Percentiles rank a stretch among this genome's conserved stretches.
phyloP scores from a whole-genome alignment of 768 basidiomycete species.

The Trametes coccinea region DNA sequence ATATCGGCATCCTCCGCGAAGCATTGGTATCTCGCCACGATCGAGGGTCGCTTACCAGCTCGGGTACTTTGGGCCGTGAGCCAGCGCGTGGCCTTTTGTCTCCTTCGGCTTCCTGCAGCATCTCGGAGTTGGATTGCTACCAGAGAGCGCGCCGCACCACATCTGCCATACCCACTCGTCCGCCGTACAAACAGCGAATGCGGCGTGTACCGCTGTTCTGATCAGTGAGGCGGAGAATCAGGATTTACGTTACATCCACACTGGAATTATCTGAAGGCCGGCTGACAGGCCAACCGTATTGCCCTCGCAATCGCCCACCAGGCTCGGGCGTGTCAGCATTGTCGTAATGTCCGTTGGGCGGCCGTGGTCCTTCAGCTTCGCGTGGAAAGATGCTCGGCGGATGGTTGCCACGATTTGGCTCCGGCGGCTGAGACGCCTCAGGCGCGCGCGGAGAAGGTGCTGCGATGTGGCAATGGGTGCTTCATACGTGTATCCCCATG shows the following conservation, averaged over 20 bases:
- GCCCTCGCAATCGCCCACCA: slow-evolving; percentile 4
- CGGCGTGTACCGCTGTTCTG: slow-evolving; percentile 13
- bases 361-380: slow-evolving; percentile 3
- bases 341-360: slow-evolving; percentile 17
- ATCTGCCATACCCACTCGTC: not conserved
- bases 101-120: slow-evolving; percentile 1
- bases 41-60: slow-evolving; percentile 6
- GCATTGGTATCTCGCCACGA: slow-evolving; percentile 3
- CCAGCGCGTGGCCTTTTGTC: slow-evolving; percentile 8
- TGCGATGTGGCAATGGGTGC: not conserved
- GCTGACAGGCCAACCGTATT: slow-evolving; percentile 11
- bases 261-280: slow-evolving; percentile 10
- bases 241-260: slow-evolving; percentile 19
- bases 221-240: slow-evolving; percentile 10
- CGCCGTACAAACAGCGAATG: slow-evolving; percentile 13
- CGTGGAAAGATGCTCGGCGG: slow-evolving; percentile 11
- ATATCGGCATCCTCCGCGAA: slow-evolving; percentile 7
- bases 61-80: slow-evolving; percentile 7
- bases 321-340: slow-evolving; percentile 7
- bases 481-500: slow-evolving; percentile 10
- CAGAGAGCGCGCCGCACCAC: slow-evolving; percentile 2
- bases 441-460: not conserved
- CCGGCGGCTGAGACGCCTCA: slow-evolving; percentile 11
- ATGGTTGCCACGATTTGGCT: slow-evolving; percentile 5
- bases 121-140: not conserved